A percentile compares a stretch with the other conserved stretches of the same genome.
Evolutionary conservation across 345 rosid species (phyloP).

Genomic region (Euphorbia tirucalli): DNA sequence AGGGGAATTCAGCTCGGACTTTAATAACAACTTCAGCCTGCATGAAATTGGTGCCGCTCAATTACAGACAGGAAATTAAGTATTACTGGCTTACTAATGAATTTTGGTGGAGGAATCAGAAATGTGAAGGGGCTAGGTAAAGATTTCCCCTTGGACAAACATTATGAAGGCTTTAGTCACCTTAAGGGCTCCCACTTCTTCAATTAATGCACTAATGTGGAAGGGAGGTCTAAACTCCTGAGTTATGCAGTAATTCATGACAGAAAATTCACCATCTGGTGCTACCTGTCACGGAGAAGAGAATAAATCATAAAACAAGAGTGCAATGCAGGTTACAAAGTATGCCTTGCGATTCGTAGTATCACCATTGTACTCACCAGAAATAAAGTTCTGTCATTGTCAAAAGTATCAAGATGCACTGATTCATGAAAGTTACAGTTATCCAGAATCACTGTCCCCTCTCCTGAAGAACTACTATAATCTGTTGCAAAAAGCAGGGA

Average conservation of each 20-base stretch:
- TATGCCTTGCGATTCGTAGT: not conserved
- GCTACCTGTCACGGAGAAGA: conserved; percentile 57
- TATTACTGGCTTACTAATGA: not conserved
- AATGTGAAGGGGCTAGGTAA: no score
- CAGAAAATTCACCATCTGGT: conserved; percentile 98
- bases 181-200: conserved; percentile 90
- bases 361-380: conserved; percentile 54
- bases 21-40: conserved; percentile 93
- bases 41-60: not conserved
- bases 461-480: conserved; percentile 73
- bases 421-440: conserved; percentile 99
- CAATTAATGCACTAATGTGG: conserved; percentile 76
- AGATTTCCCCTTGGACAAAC: not conserved
- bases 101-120: no score
- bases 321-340: not conserved
- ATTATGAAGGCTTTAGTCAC: conserved; percentile 30
- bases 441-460: conserved; percentile 81
- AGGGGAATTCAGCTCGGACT: conserved; percentile 72
- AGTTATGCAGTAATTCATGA: conserved; percentile 96
- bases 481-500: conserved; percentile 47
- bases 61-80: not conserved
- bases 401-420: conserved; percentile 90
- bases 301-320: not conserved
- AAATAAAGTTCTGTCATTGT: conserved; percentile 74
- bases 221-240: conserved; percentile 99